phyloP scores from a whole-genome alignment of 1,284 basidiomycete species.

The Kwoniella shivajii region DNA sequence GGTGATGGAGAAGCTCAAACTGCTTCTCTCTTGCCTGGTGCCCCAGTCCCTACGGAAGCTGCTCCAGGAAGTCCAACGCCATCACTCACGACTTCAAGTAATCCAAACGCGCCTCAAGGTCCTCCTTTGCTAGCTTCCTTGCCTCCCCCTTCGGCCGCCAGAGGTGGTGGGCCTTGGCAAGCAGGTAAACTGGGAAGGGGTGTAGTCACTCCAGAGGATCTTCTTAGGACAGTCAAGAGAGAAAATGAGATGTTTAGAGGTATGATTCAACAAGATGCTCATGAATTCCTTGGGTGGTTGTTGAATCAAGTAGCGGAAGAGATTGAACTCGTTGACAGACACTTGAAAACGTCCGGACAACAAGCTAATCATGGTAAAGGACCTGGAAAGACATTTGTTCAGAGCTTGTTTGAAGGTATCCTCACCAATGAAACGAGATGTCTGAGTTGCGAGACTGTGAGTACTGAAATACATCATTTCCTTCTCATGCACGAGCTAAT shows the following conservation, averaged over 20 bases:
- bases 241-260: constrained; percentile 83
- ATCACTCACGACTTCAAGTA: constrained; percentile 59
- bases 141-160: constrained; percentile 44
- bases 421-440: constrained; percentile 96
- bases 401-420: constrained; percentile 87
- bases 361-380: constrained; percentile 28
- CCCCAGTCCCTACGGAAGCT: neutral
- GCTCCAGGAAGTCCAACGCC: constrained; percentile 8
- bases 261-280: constrained; percentile 90
- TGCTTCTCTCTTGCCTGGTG: constrained; percentile 36
- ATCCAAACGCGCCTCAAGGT: constrained; percentile 30
- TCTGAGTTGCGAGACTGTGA: constrained; percentile 90
- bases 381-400: constrained; percentile 74
- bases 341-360: constrained; percentile 33
- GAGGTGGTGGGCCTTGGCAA: constrained; percentile 51
- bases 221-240: constrained; percentile 86
- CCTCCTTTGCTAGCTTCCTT: constrained; percentile 49
- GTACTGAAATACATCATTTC: no score
- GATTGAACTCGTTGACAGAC: constrained; percentile 67
- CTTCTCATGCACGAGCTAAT: no score
- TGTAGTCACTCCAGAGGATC: constrained; percentile 79
- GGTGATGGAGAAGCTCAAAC: constrained; percentile 31
- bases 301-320: constrained; percentile 93
- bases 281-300: constrained; percentile 94
- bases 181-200: constrained; percentile 66